phyloP scores from a whole-genome alignment of 2,329 filamentous ascomycete genomes.

The Phialocephala subalpina region DNA sequence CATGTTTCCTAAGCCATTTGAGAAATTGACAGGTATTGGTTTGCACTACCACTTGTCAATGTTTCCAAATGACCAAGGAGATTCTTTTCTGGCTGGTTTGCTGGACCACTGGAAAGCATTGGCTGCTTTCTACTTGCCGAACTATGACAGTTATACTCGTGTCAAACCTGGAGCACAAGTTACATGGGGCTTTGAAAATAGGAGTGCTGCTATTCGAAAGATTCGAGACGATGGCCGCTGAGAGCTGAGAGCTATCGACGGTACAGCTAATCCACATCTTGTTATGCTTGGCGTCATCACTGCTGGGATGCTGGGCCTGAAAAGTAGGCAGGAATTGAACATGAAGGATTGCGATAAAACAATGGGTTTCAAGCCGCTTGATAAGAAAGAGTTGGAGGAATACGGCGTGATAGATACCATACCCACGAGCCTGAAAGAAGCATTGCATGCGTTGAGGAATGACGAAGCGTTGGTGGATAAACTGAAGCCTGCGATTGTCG shows the following conservation, averaged over 20 bases:
- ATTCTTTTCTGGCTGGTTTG: conserved; percentile 75
- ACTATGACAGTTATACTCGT: conserved; percentile 71
- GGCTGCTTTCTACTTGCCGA: conserved; percentile 72
- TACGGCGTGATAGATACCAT: conserved; percentile 63
- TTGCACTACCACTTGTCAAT: conserved; percentile 76
- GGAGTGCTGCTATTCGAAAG: conserved; percentile 75
- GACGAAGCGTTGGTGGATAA: conserved; percentile 55
- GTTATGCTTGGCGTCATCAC: conserved; percentile 66
- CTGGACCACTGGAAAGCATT: conserved; percentile 70
- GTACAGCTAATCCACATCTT: conserved; percentile 80
- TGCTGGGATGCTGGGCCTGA: conserved; percentile 64
- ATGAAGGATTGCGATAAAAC: conserved; percentile 60
- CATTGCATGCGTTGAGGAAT: conserved; percentile 57
- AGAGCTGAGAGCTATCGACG: conserved; percentile 80
- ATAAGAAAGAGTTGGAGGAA: conserved; percentile 51
- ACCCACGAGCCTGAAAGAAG: conserved; percentile 61
- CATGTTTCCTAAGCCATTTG: conserved; percentile 74
- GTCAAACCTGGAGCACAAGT: conserved; percentile 75
- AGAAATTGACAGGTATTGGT: conserved; percentile 65
- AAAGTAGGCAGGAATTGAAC: conserved; percentile 51
- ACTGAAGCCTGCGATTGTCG: conserved; percentile 58
- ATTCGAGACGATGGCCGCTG: conserved; percentile 68
- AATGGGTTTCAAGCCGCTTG: conserved; percentile 53
- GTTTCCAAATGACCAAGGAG: conserved; percentile 57
- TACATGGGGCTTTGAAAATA: conserved; percentile 81